Percentiles rank a stretch among this genome's conserved stretches.
Conservation (phyloP, 1,284 basidiomycete genomes). For the Pascua guehoae region DNA sequence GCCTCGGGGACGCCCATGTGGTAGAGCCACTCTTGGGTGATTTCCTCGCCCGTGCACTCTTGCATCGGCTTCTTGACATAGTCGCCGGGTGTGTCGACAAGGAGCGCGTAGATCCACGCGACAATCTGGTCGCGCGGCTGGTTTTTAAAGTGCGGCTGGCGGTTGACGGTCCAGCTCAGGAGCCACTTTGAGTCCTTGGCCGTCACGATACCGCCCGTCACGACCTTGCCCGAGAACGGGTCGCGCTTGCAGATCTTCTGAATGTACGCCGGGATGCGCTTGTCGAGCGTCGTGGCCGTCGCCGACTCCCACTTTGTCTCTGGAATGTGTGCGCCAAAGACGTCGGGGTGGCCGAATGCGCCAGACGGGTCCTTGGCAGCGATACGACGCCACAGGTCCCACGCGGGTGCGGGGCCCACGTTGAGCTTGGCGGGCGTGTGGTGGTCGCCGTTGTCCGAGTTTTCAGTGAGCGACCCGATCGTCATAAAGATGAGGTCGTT, state of each 20-base stretch:
- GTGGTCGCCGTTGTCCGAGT: constrained; percentile 5
- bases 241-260: not conserved
- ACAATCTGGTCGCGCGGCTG: not conserved
- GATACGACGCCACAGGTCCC: constrained; percentile 6
- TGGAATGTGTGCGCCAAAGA: not conserved
- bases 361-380: not conserved
- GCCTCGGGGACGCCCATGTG: too few relatives aligned
- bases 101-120: not conserved
- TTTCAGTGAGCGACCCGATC: constrained; percentile 2
- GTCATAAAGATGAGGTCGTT: constrained; percentile 4
- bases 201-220: constrained; percentile 2
- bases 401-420: not conserved
- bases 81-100: not conserved
- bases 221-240: not conserved
- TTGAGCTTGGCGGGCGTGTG: not conserved
- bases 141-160: constrained; percentile 2
- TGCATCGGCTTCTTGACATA: constrained; percentile 2
- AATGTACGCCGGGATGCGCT: constrained; percentile 1
- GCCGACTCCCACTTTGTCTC: constrained; percentile 1
- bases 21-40: constrained; percentile 2
- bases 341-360: constrained; percentile 1
- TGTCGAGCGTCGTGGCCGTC: constrained; percentile 2
- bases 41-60: constrained; percentile 1
- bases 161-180: constrained; percentile 1
- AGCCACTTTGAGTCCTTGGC: constrained; percentile 1